Conservation (phyloP, 1,284 basidiomycete genomes). For the Ustilago curta region DNA sequence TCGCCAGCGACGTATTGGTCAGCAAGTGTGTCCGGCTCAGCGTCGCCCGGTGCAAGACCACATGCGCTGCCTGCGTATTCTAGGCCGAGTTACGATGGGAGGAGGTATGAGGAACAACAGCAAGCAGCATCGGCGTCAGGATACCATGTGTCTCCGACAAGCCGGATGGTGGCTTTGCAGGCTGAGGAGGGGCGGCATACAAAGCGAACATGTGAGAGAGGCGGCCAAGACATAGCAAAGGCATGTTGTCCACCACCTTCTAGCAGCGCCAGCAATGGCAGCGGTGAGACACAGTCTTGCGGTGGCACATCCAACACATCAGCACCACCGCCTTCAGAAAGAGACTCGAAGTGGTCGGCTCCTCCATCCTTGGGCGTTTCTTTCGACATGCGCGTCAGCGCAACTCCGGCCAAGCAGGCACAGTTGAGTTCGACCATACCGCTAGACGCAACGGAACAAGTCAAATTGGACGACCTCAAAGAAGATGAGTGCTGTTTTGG, state of each 20-base stretch:
- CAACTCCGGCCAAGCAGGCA: not conserved
- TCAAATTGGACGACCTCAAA: constrained; percentile 3
- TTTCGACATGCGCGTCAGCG: constrained; percentile 19
- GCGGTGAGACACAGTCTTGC: not conserved
- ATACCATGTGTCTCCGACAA: not conserved
- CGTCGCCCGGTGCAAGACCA: not conserved
- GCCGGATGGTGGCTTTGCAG: not conserved
- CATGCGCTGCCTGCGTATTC: constrained; percentile 2
- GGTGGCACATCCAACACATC: not conserved
- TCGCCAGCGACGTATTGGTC: constrained; percentile 4
- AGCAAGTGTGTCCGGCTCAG: not conserved
- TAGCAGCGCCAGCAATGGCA: not conserved
- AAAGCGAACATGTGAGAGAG: not conserved
- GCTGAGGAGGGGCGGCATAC: not conserved
- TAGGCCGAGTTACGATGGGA: constrained; percentile 1
- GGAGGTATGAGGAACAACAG: not conserved
- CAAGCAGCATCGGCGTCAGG: not conserved
- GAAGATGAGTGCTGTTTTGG: constrained; percentile 49
- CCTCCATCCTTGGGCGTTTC: constrained; percentile 12
- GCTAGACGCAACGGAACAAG: not conserved
- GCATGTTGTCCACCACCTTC: not conserved
- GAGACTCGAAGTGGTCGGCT: not conserved
- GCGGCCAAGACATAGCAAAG: not conserved
- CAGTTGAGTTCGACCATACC: not conserved
- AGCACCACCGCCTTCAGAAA: not conserved